Evolutionary conservation across 2,329 filamentous ascomycete species (phyloP), one percentile per base, ranked within the genome.

Genomic region (Nemania abortiva): DNA sequence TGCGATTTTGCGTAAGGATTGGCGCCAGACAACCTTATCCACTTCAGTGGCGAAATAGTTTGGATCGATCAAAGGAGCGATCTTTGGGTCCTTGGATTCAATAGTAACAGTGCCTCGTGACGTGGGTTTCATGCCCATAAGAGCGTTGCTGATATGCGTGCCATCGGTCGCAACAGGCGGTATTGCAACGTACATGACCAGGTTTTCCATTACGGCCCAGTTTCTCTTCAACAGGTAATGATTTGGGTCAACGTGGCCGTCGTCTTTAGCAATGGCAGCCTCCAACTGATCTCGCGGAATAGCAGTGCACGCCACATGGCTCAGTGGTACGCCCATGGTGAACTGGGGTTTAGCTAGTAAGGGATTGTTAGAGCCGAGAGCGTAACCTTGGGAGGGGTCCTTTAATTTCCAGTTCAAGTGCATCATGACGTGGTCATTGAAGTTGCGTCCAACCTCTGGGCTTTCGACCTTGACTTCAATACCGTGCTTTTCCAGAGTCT

Each of bases 361-460:
- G 7, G 74, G 68, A 42, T 75, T 74, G 22, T 2, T n/a, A 9
- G 74, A 77, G 39, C 74, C 75, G 2, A 76, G n/a, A 2, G 74
- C 71, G 15, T 70, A 73, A 11, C 74, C 75, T 31, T 69, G 62
- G 1, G 73, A 73, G 1, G 73, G 73, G 31, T 77, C 71, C 45
- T 72, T 74, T n/a, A 76, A 39, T 39, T 69, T 66, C 74, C 73
- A 77, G 63, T 73, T 73, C 42, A 74, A 65, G 22, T 70, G 65
- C 24, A 77, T 1, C 59, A 71, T 68, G 1, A 68, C 27, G 34
- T 75, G 73, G 52, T 75, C 73, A 37, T 70, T 72, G 61, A 73
- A 69, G 31, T 73, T 72, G 54, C 64, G 63, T 15, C 74, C 74
- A 10, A 75, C 69, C 7, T 70, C 54, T 15, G 72, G 60, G 45